Evolutionary conservation across 352 stramenopile species (phyloP), one percentile per base, ranked within the genome.

Genomic region (Phytopythium aichiense): DNA sequence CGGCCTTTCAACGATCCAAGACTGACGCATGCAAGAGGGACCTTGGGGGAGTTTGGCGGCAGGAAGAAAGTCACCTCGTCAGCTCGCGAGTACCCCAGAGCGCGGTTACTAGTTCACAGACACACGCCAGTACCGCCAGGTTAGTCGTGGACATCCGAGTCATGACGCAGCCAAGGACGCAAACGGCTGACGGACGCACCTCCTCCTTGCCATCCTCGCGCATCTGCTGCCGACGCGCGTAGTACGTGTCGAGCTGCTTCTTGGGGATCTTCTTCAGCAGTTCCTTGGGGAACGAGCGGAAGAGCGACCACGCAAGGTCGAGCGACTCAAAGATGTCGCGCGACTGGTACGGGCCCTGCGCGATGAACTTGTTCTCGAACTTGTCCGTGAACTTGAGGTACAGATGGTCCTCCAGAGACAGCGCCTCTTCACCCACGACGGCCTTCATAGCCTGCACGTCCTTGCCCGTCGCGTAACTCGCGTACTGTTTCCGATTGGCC

Each of bases 371-470:
- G 59, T 85, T 83, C 79, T 99, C 97, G 69, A 99, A 99, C 68
- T 98, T 98, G 71, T 99, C 96, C 53, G 98, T 97, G 79, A 99
- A 99, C 78, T 98, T 98, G 30, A 99, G 83, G 88, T 99, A 99
- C 52, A 99, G 77, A 73, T 99, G 96, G 85, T 99, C 97, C 81
- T 99, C 98, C 68, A 98, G 94, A 56, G 95, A 99, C 51, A 99
- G 85, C 28, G 97, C 97, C 82, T 99, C 98, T 81, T 99, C 97
- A 78, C 98, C 98, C 55, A 99, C 98, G 71, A 99, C 98, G 55
- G 98, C 97, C 87, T 99, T 99, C 98, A 99, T 99, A 63, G 98
- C 97, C 80, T 99, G 90, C 45, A 99, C 98, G 83, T 99, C 98
- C 90, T 99, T 99, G 61, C 84, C 84, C 9, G 84, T 91, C 45